phyloP scores from a whole-genome alignment of 192 early-diverging fungal species.

The Tieghemiomyces parasiticus region DNA sequence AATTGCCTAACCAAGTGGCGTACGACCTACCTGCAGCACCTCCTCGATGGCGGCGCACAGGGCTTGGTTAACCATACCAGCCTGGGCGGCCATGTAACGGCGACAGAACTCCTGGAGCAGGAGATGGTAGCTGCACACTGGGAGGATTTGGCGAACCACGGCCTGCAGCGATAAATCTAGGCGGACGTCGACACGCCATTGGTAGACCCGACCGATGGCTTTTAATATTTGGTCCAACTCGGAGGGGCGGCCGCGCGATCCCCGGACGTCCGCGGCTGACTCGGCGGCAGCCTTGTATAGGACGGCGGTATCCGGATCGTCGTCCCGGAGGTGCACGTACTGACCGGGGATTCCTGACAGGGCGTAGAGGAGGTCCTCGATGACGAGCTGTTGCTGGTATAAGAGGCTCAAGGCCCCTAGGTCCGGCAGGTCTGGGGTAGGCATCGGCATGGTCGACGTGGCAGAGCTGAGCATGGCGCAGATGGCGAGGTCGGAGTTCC shows the following conservation, averaged over 20 bases:
- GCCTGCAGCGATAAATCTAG: slow-evolving; percentile 49
- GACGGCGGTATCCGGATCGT: neutral
- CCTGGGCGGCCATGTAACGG: slow-evolving; percentile 52
- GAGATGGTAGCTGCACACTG: slow-evolving; percentile 58
- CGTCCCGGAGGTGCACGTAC: neutral
- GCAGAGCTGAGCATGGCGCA: too few species aligned
- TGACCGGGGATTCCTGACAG: neutral
- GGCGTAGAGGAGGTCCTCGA: slow-evolving; percentile 6
- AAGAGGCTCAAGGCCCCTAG: neutral
- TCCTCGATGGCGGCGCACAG: slow-evolving; percentile 65
- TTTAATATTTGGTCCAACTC: neutral
- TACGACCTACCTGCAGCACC: slow-evolving; percentile 53
- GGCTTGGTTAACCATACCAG: slow-evolving; percentile 81
- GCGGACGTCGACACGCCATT: slow-evolving; percentile 11
- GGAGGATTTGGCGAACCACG: slow-evolving; percentile 62
- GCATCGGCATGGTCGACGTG: too few species aligned
- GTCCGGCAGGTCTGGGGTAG: neutral
- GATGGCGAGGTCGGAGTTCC: too few species aligned
- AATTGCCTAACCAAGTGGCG: too few species aligned
- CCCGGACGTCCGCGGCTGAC: too few species aligned
- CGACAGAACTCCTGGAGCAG: slow-evolving; percentile 65
- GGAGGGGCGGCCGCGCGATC: neutral
- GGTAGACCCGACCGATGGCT: neutral
- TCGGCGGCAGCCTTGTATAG: neutral
- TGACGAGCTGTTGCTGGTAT: slow-evolving; percentile 3